Percentiles rank a stretch among this genome's conserved stretches.
These are phyloP conservation scores for Lepidium campestre DNA, from an alignment of 441 rosid genomes.

Conservation along the genomic window DNA sequence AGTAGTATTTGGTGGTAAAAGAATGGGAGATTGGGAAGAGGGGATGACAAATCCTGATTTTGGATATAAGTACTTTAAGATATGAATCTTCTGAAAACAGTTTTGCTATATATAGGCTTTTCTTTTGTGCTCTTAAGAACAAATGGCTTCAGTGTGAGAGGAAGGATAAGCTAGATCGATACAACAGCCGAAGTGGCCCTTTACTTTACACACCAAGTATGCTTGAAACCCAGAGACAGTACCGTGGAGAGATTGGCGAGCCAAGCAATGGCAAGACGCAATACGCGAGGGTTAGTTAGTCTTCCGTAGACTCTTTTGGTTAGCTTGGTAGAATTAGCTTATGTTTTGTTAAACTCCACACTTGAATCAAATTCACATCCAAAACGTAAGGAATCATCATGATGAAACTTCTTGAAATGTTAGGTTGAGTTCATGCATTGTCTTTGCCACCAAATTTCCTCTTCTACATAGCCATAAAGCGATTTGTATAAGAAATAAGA, in stretches of 20 bases:
- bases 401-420: constrained; percentile 73
- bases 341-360: constrained; percentile 19
- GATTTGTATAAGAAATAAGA: not conserved
- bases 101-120: constrained; percentile 13
- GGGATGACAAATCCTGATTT: constrained; percentile 71
- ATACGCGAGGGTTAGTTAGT: constrained; percentile 16
- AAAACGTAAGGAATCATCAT: not conserved
- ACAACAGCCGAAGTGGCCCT: constrained; percentile 28
- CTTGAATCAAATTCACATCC: constrained; percentile 19
- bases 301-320: constrained; percentile 20
- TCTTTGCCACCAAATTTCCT: constrained; percentile 76
- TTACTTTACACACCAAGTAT: constrained; percentile 28
- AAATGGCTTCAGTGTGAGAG: not conserved
- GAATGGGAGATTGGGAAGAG: constrained; percentile 93
- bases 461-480: constrained; percentile 38
- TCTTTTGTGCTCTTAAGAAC: not conserved
- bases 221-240: constrained; percentile 2
- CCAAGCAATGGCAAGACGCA: constrained; percentile 1
- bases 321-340: constrained; percentile 27
- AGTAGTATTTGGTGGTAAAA: constrained; percentile 73
- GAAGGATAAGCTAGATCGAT: constrained; percentile 15
- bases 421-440: constrained; percentile 75
- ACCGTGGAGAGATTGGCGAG: not conserved
- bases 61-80: constrained; percentile 78
- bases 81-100: constrained; percentile 11